These are phyloP conservation scores for Aspergillus persii DNA, from an alignment of 2,329 filamentous ascomycete species.

Conservation along the genomic window DNA sequence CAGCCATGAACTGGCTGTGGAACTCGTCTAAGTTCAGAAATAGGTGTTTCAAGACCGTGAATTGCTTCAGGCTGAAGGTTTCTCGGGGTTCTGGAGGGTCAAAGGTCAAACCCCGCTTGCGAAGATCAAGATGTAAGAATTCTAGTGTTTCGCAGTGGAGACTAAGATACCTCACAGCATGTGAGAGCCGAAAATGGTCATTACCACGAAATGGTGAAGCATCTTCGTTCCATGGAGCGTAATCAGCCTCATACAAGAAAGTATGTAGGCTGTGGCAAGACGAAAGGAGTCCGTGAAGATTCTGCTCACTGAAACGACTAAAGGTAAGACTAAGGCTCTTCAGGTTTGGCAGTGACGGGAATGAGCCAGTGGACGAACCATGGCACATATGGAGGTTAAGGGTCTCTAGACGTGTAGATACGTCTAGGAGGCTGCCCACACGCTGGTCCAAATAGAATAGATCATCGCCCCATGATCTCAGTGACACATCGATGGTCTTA, in stretches of 20 bases:
- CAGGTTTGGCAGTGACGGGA: conserved; percentile 8
- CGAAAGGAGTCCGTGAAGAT: conserved; percentile 1
- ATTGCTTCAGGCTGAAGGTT: background rate
- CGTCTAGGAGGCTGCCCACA: background rate
- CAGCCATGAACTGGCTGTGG: background rate
- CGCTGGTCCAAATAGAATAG: background rate
- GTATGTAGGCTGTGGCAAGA: conserved; percentile 3
- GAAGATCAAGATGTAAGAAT: conserved; percentile 2
- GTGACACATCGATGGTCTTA: background rate
- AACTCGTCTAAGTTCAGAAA: conserved; percentile 4
- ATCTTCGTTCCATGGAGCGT: background rate
- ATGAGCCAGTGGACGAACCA: background rate
- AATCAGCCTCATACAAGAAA: conserved; percentile 5
- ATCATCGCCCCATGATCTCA: background rate
- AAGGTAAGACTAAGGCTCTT: conserved; percentile 4
- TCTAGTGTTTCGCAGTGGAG: conserved; percentile 2
- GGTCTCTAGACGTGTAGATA: conserved; percentile 3
- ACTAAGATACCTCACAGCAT: conserved; percentile 1
- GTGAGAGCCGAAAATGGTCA: background rate
- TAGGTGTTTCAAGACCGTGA: conserved; percentile 2
- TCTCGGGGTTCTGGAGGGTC: background rate
- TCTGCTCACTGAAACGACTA: background rate
- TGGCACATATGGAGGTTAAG: conserved; percentile 12
- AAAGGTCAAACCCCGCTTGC: background rate
- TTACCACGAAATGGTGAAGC: background rate